Evolutionary conservation across 1,284 basidiomycete species (phyloP), one percentile per base, ranked within the genome.

Genomic region (Anthracocystis setariae): DNA sequence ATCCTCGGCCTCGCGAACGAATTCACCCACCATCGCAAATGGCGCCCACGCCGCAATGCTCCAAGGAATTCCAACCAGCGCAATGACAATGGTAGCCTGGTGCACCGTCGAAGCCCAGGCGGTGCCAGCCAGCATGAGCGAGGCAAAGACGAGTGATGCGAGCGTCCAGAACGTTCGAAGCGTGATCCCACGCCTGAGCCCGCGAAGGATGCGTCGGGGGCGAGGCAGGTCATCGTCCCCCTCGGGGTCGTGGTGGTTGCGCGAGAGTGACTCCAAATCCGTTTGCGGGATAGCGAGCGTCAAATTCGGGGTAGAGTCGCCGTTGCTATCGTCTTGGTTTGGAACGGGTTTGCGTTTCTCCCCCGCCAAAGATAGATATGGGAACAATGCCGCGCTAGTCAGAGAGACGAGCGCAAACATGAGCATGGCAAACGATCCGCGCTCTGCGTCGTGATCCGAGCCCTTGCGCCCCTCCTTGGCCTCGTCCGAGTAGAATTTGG

Each of bases 1-100:
- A 5, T 73, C 57, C 40, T 80, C 80, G 12, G 73, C 79, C 43
- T 82, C 79, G 27, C 76, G 64, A 3, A 80, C 72, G 33, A 78
- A 79, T 38, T 77, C 77, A 39, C 79, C 78, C 10, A 83, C 74
- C 43, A 83, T 70, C 2, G 81, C 79, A 62, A 72, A 82, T 3
- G 82, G 82, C 7, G 74, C 81, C 82, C 82, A 83, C 15, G 58
- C 62, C 21, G 78, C 77, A 8, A 83, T 60, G 33, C 77, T 77
- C 82, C 82, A 83, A 8, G 79, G 72, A 8, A 81, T 44, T 8
- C 82, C 82, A 25, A 80, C 71, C 9, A 75, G 52, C 25, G 73
- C 72, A 15, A 83, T 70, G 10, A 83, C 60, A 17, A 72, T 17
- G 7, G 77, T 79, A 0, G 74, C 78, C 35, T 65, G 51, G 10